These are phyloP conservation scores for Neofusicoccum sp. DNA, from an alignment of 2,329 filamentous ascomycete genomes.

Conservation along the genomic window DNA sequence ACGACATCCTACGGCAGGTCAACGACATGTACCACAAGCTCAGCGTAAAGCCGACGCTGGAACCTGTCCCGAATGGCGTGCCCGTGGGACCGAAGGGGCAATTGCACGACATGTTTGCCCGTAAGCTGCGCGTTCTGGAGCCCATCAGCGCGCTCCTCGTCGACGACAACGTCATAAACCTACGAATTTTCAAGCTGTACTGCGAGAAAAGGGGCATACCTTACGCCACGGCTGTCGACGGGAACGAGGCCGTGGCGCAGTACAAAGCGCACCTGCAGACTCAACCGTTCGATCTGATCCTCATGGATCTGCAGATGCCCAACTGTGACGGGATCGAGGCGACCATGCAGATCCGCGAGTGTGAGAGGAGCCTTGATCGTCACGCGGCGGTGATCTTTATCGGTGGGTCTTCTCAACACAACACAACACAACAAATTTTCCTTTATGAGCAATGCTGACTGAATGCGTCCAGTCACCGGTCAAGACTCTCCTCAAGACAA, in stretches of 20 bases:
- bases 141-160: slow-evolving; percentile 38
- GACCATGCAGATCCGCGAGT: slow-evolving; percentile 37
- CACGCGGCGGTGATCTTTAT: slow-evolving; percentile 36
- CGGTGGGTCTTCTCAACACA: background rate
- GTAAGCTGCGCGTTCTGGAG: slow-evolving; percentile 4
- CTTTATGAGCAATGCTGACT: background rate
- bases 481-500: slow-evolving; percentile 37
- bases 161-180: slow-evolving; percentile 51
- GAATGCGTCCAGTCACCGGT: slow-evolving; percentile 34
- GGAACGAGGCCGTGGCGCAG: slow-evolving; percentile 44
- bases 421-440: too few species aligned
- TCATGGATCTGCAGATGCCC: slow-evolving; percentile 49
- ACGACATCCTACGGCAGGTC: slow-evolving; percentile 21
- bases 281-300: slow-evolving; percentile 41
- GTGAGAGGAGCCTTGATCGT: slow-evolving; percentile 27
- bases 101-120: background rate
- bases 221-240: slow-evolving; percentile 45
- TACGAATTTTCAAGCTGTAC: slow-evolving; percentile 50
- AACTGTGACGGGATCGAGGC: slow-evolving; percentile 44
- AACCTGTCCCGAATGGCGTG: background rate
- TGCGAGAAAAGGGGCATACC: slow-evolving; percentile 45
- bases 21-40: slow-evolving; percentile 15
- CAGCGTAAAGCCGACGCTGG: background rate
- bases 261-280: slow-evolving; percentile 28
- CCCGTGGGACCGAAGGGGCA: background rate